Evolutionary conservation across 1,139 yeast species (phyloP).

Genomic region (Zhuliangozyma parablackwelliae): DNA sequence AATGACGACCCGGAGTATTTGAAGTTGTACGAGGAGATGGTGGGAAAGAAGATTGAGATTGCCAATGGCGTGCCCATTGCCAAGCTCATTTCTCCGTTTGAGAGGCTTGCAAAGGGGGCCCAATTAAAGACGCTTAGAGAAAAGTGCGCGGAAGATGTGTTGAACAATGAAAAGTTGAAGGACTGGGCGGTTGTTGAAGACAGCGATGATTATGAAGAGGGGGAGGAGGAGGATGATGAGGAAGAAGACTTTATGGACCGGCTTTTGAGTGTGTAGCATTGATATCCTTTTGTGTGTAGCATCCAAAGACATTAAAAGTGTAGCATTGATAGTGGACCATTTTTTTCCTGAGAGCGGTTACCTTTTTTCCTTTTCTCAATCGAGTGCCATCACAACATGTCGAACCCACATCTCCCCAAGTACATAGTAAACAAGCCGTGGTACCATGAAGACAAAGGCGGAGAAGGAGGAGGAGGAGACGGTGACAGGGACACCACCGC

Average conservation of each 20-base stretch:
- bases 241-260: too few species aligned
- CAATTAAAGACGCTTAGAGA: slow-evolving; percentile 61
- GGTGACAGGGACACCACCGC: too few species aligned
- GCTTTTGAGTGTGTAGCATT: too few species aligned
- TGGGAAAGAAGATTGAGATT: slow-evolving; percentile 23
- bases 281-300: too few species aligned
- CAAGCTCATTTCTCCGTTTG: slow-evolving; percentile 55
- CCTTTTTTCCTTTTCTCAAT: neutral
- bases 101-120: slow-evolving; percentile 44
- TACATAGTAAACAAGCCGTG: slow-evolving; percentile 28
- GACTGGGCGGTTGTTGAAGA: slow-evolving; percentile 56
- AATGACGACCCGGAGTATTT: slow-evolving; percentile 20
- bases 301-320: too few species aligned
- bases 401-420: slow-evolving; percentile 25
- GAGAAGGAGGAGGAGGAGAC: slow-evolving; percentile 9
- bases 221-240: slow-evolving; percentile 17
- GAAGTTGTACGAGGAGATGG: slow-evolving; percentile 22
- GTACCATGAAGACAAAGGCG: slow-evolving; percentile 16
- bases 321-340: too few species aligned
- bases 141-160: slow-evolving; percentile 61
- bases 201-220: slow-evolving; percentile 15
- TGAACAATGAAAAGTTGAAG: slow-evolving; percentile 58
- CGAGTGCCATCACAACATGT: slow-evolving; percentile 12
- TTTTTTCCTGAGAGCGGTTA: too few species aligned
- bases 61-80: slow-evolving; percentile 50